Evolutionary conservation across 164 flowering plant species (phyloP).

Genomic region (Magnolia sinica): DNA sequence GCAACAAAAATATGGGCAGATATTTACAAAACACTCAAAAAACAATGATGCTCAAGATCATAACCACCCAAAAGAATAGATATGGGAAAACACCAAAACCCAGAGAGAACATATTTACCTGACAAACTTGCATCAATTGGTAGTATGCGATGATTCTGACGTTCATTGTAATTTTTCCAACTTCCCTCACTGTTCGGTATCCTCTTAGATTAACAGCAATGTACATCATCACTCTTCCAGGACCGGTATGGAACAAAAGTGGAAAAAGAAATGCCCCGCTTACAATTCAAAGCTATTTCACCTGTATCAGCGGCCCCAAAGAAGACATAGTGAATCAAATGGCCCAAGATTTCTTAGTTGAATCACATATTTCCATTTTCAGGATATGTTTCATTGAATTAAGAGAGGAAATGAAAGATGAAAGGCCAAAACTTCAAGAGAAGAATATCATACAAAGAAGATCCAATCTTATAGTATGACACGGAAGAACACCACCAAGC

Average conservation of each 20-base stretch:
- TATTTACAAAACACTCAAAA: too few relatives aligned
- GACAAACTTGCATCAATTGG: slow-evolving; percentile 72
- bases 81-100: too few relatives aligned
- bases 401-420: not conserved
- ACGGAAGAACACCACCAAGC: slow-evolving; percentile 24
- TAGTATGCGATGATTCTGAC: slow-evolving; percentile 51
- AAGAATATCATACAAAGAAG: slow-evolving; percentile 3
- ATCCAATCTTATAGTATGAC: slow-evolving; percentile 24
- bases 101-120: slow-evolving; percentile 32
- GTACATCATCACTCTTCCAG: slow-evolving; percentile 57
- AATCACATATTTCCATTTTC: not conserved
- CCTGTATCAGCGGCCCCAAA: slow-evolving; percentile 21
- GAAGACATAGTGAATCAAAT: not conserved
- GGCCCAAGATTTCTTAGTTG: not conserved
- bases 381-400: not conserved
- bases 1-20: too few relatives aligned
- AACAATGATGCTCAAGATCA: too few relatives aligned
- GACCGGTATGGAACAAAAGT: slow-evolving; percentile 13
- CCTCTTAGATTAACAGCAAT: slow-evolving; percentile 45
- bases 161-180: slow-evolving; percentile 57
- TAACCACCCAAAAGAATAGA: too few relatives aligned
- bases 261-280: not conserved
- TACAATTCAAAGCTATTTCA: slow-evolving; percentile 9
- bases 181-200: slow-evolving; percentile 45
- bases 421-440: not conserved